Evolutionary conservation across 768 basidiomycete genomes (phyloP).

Genomic region (Panus rudis): DNA sequence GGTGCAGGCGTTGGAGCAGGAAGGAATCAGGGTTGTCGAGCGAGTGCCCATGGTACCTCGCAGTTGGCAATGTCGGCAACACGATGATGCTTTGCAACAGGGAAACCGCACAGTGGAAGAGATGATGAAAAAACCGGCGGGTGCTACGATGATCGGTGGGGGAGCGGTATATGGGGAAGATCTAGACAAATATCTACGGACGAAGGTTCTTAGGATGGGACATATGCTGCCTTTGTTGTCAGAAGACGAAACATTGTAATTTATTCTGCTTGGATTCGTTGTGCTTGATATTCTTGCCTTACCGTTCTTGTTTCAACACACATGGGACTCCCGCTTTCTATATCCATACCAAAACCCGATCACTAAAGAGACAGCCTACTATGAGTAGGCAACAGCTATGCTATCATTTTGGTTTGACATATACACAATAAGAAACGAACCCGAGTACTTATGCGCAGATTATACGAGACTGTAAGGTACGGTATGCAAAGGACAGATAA

Average conservation of each 20-base stretch:
- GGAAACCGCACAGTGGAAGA: constrained; percentile 25
- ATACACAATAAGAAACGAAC: no score
- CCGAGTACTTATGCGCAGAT: no score
- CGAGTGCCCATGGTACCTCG: constrained; percentile 93
- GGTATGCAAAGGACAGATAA: no score
- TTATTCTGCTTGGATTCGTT: no score
- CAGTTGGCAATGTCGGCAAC: constrained; percentile 53
- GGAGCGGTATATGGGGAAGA: constrained; percentile 74
- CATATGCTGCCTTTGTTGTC: constrained; percentile 67
- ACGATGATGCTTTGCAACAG: constrained; percentile 21
- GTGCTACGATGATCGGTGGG: constrained; percentile 78
- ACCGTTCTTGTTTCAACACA: no score
- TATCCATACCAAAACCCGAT: no score
- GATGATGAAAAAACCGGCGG: constrained; percentile 26
- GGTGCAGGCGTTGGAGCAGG: constrained; percentile 76
- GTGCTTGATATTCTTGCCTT: no score
- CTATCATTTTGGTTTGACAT: no score
- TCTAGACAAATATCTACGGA: constrained; percentile 89
- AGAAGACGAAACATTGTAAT: constrained; percentile 7
- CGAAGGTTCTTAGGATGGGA: constrained; percentile 96
- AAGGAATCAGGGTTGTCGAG: constrained; percentile 76
- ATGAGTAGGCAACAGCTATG: no score
- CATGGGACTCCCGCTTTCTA: no score
- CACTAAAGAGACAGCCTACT: no score
- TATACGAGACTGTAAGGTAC: no score